A percentile compares a stretch with the other conserved stretches of the same genome.
phyloP scores from a whole-genome alignment of 768 basidiomycete species.

The Cystobasidium ongulense region DNA sequence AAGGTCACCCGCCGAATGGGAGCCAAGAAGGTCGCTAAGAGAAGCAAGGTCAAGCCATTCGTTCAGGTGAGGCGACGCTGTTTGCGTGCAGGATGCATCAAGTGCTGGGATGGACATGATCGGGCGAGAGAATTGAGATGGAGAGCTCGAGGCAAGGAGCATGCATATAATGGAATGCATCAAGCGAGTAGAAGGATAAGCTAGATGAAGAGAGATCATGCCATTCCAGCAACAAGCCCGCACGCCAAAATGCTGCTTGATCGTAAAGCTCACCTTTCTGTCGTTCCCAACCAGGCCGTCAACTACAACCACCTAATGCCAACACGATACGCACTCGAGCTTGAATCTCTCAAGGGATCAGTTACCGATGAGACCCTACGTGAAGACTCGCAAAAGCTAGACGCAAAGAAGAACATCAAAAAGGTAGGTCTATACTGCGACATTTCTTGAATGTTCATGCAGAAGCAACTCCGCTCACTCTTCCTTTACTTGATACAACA shows the following conservation, averaged over 20 bases:
- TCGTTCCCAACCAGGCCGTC: constrained; percentile 55
- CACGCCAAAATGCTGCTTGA: not conserved
- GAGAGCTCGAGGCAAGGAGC: too few species aligned
- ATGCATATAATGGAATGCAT: too few species aligned
- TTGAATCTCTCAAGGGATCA: constrained; percentile 84
- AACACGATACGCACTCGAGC: constrained; percentile 93
- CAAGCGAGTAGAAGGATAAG: too few species aligned
- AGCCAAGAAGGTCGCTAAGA: constrained; percentile 78
- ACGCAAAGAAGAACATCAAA: constrained; percentile 33
- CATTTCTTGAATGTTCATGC: not conserved
- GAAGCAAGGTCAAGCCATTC: constrained; percentile 98
- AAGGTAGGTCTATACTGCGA: constrained; percentile 11
- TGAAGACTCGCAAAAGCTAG: constrained; percentile 57
- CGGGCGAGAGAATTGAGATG: not conserved
- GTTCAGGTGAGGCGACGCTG: constrained; percentile 66
- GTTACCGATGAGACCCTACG: constrained; percentile 87
- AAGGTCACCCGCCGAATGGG: constrained; percentile 98
- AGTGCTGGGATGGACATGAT: not conserved
- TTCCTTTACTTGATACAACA: constrained; percentile 42
- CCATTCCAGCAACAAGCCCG: not conserved
- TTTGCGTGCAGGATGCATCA: not conserved
- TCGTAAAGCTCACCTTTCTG: not conserved
- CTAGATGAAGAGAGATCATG: too few species aligned
- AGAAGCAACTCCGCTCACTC: not conserved
- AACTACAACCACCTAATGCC: constrained; percentile 99